Conservation (phyloP, 345 rosid species). For the Populus ilicifolia region DNA sequence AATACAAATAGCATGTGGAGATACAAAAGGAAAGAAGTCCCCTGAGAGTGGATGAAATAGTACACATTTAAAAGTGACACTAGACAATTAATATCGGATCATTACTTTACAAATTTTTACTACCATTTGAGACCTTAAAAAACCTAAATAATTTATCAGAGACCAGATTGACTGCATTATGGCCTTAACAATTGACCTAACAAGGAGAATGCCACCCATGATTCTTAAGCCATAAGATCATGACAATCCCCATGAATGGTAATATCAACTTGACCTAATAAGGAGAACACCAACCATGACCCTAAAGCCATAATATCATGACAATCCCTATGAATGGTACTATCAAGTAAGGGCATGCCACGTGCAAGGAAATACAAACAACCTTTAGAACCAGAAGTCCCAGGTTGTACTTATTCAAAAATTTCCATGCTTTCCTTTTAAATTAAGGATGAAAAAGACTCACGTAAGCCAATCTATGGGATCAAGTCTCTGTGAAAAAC, state of each 20-base stretch:
- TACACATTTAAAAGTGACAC: background rate
- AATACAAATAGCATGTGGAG: background rate
- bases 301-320: background rate
- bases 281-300: background rate
- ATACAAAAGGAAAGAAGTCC: background rate
- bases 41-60: background rate
- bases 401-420: background rate
- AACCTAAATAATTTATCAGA: background rate
- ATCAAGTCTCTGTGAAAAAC: constrained; percentile 74
- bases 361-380: background rate
- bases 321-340: background rate
- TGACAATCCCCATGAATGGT: background rate
- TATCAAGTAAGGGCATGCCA: background rate
- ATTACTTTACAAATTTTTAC: background rate
- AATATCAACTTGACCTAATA: background rate
- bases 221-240: background rate
- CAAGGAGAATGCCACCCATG: background rate
- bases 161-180: background rate
- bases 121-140: background rate
- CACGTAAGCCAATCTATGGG: constrained; percentile 99
- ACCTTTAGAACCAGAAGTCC: background rate
- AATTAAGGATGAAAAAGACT: constrained; percentile 26
- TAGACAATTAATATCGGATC: background rate
- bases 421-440: background rate
- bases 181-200: background rate